These are phyloP conservation scores for Gautieria morchelliformis DNA, from an alignment of 768 basidiomycete genomes.

Conservation along the genomic window DNA sequence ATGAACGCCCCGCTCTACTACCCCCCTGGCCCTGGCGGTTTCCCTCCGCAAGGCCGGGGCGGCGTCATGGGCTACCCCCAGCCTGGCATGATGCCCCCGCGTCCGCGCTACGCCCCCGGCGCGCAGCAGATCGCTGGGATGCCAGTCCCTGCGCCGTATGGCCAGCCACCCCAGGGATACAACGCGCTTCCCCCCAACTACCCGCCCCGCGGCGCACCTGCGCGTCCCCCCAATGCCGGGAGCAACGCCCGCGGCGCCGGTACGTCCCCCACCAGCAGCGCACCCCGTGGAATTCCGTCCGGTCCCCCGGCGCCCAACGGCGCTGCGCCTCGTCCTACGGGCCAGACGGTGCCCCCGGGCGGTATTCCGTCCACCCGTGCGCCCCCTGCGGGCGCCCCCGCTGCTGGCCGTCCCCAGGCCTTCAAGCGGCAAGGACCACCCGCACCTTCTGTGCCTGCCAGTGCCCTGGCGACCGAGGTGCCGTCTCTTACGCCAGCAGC, in stretches of 20 bases:
- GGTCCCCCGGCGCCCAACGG: constrained; percentile 38
- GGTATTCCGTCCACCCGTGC: constrained; percentile 33
- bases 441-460: constrained; percentile 21
- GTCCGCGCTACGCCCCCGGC: constrained; percentile 69
- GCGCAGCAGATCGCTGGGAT: constrained; percentile 60
- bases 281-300: constrained; percentile 1
- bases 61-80: constrained; percentile 69
- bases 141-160: constrained; percentile 65
- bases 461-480: constrained; percentile 37
- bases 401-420: constrained; percentile 26
- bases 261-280: constrained; percentile 54
- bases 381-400: constrained; percentile 35
- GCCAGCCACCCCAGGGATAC: constrained; percentile 67
- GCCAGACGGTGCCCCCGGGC: constrained; percentile 29
- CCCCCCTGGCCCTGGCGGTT: constrained; percentile 63
- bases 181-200: constrained; percentile 51
- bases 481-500: constrained; percentile 53
- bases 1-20: constrained; percentile 85
- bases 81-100: constrained; percentile 81
- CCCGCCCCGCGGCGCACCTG: constrained; percentile 45
- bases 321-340: constrained; percentile 51
- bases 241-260: constrained; percentile 53
- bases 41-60: constrained; percentile 73
- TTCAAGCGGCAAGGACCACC: constrained; percentile 26
- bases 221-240: constrained; percentile 36